A percentile compares a stretch with the other conserved stretches of the same genome.
Evolutionary conservation across 495 filamentous ascomycete genomes (phyloP).

Genomic region (Daldinia loculata): DNA sequence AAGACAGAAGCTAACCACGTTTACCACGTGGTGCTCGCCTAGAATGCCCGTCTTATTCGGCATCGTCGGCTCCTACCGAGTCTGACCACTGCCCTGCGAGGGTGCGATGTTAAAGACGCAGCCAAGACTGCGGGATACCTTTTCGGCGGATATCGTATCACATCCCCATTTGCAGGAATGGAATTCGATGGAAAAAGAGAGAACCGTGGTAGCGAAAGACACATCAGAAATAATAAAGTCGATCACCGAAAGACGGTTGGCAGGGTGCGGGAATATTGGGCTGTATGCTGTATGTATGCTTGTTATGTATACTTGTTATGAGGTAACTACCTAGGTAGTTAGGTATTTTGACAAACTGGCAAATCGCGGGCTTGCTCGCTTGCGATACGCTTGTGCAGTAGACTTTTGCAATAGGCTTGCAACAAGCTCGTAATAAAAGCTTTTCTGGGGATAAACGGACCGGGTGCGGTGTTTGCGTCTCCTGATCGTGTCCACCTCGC

Average conservation of each 20-base stretch:
- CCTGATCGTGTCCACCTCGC: conserved; percentile 36
- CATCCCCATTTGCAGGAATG: conserved; percentile 22
- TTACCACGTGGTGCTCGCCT: conserved; percentile 43
- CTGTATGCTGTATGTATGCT: neutral
- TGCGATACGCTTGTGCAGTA: conserved; percentile 8
- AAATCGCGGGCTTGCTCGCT: conserved; percentile 36
- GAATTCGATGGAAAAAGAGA: conserved; percentile 37
- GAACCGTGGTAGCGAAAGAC: conserved; percentile 32
- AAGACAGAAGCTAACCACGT: conserved; percentile 42
- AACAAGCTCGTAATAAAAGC: conserved; percentile 4
- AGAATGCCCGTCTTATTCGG: conserved; percentile 30
- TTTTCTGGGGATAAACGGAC: conserved; percentile 40
- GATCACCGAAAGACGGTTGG: conserved; percentile 29
- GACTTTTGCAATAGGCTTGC: neutral
- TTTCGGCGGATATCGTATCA: conserved; percentile 45
- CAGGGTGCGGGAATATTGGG: conserved; percentile 34
- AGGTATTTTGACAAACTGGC: neutral
- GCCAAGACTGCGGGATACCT: conserved; percentile 39
- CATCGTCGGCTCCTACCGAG: conserved; percentile 42
- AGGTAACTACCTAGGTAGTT: too few species aligned
- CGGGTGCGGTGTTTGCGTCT: conserved; percentile 33
- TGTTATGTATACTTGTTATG: neutral
- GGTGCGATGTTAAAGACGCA: conserved; percentile 37
- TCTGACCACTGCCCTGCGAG: conserved; percentile 39
- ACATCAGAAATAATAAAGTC: conserved; percentile 18